A percentile compares a stretch with the other conserved stretches of the same genome.
Conservation (phyloP, 164 flowering plant species). For the Vitis riparia region DNA sequence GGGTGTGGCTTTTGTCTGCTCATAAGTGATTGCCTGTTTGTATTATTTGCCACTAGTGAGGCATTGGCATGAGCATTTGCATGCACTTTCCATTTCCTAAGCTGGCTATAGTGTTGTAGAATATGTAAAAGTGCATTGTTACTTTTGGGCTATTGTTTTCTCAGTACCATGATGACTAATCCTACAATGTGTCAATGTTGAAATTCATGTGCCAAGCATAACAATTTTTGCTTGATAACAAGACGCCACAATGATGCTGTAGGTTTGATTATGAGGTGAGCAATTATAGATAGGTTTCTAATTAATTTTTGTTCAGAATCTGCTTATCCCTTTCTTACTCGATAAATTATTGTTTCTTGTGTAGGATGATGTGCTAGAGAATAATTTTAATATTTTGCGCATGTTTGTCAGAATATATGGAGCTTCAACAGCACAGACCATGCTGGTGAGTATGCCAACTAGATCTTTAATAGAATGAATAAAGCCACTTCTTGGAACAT, state of each 20-base stretch:
- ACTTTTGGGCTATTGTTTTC: background rate
- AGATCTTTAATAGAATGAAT: background rate
- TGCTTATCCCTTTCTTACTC: slow-evolving; percentile 4
- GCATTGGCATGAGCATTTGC: background rate
- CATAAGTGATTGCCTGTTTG: background rate
- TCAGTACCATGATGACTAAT: slow-evolving; percentile 4
- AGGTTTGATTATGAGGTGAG: slow-evolving; percentile 97
- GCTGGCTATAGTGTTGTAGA: background rate
- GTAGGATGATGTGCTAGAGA: slow-evolving; percentile 86
- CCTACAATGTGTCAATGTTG: slow-evolving; percentile 6
- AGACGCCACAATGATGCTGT: slow-evolving; percentile 20
- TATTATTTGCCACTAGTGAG: too few relatives aligned
- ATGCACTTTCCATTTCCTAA: background rate
- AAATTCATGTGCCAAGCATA: slow-evolving; percentile 23
- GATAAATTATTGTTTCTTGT: slow-evolving; percentile 12
- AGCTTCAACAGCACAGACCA: slow-evolving; percentile 62
- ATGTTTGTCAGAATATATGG: slow-evolving; percentile 91
- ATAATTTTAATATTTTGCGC: slow-evolving; percentile 83
- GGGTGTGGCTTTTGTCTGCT: background rate
- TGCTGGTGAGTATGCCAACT: slow-evolving; percentile 57
- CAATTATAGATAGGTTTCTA: background rate
- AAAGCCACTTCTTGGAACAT: background rate
- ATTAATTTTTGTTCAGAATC: slow-evolving; percentile 1
- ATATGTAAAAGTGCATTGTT: background rate
- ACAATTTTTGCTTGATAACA: slow-evolving; percentile 14